phyloP scores from a whole-genome alignment of 768 basidiomycete genomes.

The Panellus pusillus region DNA sequence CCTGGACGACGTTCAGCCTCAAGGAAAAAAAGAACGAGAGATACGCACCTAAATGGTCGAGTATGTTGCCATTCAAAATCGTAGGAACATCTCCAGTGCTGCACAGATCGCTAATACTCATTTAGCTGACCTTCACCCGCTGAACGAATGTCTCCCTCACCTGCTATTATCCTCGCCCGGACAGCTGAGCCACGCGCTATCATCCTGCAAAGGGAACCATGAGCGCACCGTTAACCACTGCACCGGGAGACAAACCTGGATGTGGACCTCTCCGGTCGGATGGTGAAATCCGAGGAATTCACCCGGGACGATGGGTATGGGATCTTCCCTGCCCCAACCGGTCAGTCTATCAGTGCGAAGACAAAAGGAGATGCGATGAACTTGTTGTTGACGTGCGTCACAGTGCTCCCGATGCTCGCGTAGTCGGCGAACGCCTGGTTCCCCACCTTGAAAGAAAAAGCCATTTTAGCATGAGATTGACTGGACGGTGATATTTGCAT shows the following conservation, averaged over 20 bases:
- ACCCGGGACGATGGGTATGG: constrained; percentile 35
- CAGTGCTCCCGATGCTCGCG: constrained; percentile 47
- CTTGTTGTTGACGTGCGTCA: constrained; percentile 64
- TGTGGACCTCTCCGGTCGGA: constrained; percentile 43
- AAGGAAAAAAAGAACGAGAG: too few relatives aligned
- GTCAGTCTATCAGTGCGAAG: too few relatives aligned
- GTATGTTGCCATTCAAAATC: neutral
- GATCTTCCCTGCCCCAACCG: constrained; percentile 24
- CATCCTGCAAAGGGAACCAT: too few relatives aligned
- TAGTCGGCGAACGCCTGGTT: constrained; percentile 64
- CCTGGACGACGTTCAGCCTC: too few relatives aligned
- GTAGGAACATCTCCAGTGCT: neutral
- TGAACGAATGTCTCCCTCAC: too few relatives aligned
- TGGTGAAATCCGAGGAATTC: constrained; percentile 41
- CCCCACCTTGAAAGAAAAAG: constrained; percentile 35
- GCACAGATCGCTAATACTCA: neutral
- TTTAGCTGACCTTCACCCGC: too few relatives aligned
- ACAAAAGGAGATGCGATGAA: too few relatives aligned
- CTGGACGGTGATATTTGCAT: too few relatives aligned
- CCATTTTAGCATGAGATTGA: too few relatives aligned
- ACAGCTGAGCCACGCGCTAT: too few relatives aligned
- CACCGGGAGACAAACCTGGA: constrained; percentile 14
- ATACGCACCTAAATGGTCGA: neutral
- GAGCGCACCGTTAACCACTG: too few relatives aligned
- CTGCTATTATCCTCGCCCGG: too few relatives aligned